phyloP scores from a whole-genome alignment of 192 early-diverging fungal genomes.

The Phlyctochytrium arcticum region DNA sequence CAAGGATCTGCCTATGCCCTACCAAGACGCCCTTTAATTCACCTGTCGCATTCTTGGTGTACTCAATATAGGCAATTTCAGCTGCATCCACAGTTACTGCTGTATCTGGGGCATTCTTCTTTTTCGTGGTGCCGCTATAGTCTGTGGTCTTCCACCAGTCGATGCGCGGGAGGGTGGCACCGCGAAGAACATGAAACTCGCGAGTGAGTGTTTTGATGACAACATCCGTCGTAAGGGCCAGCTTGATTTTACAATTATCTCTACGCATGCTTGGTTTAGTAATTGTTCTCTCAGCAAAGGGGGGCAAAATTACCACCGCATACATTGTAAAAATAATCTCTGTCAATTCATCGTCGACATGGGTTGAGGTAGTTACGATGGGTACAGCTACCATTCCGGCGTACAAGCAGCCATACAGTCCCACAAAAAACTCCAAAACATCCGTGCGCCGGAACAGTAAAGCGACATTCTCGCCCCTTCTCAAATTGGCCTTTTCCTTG shows the following conservation, averaged over 20 bases:
- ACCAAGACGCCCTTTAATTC: constrained; percentile 81
- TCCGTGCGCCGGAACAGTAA: constrained; percentile 78
- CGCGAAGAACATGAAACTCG: constrained; percentile 59
- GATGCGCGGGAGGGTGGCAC: constrained; percentile 60
- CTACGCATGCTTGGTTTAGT: neutral
- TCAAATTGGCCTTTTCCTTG: constrained; percentile 54
- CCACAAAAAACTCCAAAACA: constrained; percentile 75
- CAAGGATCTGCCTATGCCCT: constrained; percentile 70
- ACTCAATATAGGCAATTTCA: constrained; percentile 82
- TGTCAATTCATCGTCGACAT: constrained; percentile 59
- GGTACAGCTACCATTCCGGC: constrained; percentile 81
- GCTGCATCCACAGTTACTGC: constrained; percentile 22
- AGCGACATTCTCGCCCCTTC: constrained; percentile 66
- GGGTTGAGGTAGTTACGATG: constrained; percentile 59
- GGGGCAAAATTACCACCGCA: neutral
- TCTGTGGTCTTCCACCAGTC: constrained; percentile 83
- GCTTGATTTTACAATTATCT: constrained; percentile 33
- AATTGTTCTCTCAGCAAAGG: neutral
- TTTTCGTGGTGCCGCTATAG: constrained; percentile 49
- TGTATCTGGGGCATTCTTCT: constrained; percentile 13
- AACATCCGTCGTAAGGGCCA: constrained; percentile 80
- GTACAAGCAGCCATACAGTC: constrained; percentile 77
- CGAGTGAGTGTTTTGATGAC: constrained; percentile 70
- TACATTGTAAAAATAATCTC: constrained; percentile 71
- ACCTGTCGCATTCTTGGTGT: constrained; percentile 76